Base-by-base conservation (phyloP, 2,329 filamentous ascomycete species). In the Pseudogymnoascus sp. region DNA sequence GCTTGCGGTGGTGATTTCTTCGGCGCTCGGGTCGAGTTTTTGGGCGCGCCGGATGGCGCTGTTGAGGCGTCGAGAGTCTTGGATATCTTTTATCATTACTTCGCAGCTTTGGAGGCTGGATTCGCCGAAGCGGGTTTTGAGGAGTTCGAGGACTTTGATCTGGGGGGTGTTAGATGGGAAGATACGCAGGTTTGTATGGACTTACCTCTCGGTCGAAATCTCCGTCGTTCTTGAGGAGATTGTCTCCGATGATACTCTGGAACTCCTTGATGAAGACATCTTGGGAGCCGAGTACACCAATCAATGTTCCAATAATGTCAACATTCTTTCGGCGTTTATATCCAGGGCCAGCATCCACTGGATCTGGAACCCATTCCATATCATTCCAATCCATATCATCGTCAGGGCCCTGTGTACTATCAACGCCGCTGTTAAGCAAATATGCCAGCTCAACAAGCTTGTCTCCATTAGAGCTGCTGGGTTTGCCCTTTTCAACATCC, bases 221-320 rank as follows among this genome's bases (percentile, higher is more conserved):
- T 16, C 83, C 79, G 65, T 88, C 87, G 56, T 84, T 85, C 64
- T 80, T 84, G 5, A 89, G 76, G 2, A 99, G 78, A 56, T 93
- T 87, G 66, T 96, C 91, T 4, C 90, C 90, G n/a, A 99, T 84
- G 46, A 96, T 90, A 62, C 83, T 86, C 72, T 96, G 92, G 66
- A 99, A 89, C 73, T 97, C 93, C 69, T 92, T 96, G 75, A 97
- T 95, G 72, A 97, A 97, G 53, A 89, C 84, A 61, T 97, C 93
- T 68, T 93, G 91, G 16, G 89, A 89, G 11, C 96, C 93, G 68
- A 96, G 90, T 0, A 96, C 85, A 64, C 87, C 89, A 68, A 97
- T 90, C 46, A 99, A 80, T 61, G 92, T 96, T 61, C 92, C 92
- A 63, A 97, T 91, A 11, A 97, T 88, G 74, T 99, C 95, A 67